Conservation (phyloP, 179 eudicot genomes). For the Beta corolliflora region DNA sequence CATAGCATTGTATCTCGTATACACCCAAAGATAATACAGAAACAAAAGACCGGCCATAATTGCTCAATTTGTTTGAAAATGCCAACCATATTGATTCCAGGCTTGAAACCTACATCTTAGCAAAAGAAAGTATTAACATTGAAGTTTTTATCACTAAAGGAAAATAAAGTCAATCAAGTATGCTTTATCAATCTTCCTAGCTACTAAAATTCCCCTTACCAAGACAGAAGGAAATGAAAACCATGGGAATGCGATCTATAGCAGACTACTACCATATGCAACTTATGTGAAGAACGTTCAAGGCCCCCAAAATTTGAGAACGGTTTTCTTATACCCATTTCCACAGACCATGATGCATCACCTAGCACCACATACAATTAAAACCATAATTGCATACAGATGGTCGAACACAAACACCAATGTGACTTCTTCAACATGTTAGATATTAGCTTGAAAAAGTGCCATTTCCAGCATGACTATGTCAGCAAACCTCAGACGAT, state of each 20-base stretch:
- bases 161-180: neutral
- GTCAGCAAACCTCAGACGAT: neutral
- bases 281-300: too few relatives aligned
- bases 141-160: neutral
- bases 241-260: neutral
- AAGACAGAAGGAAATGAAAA: neutral
- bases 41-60: too few relatives aligned
- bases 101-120: neutral
- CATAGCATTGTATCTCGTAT: too few relatives aligned
- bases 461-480: neutral
- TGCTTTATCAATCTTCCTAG: neutral
- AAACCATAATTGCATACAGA: neutral
- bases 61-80: neutral
- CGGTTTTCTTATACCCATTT: neutral
- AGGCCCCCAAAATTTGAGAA: neutral
- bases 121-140: neutral
- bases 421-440: neutral
- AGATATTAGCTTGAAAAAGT: neutral
- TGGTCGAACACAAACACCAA: neutral
- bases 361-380: neutral
- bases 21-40: too few relatives aligned
- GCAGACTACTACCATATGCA: neutral
- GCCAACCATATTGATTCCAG: neutral
- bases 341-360: neutral
- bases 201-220: neutral